Evolutionary conservation across 2,329 filamentous ascomycete species (phyloP), one percentile per base, ranked within the genome.

Genomic region (Apiospora aurea): DNA sequence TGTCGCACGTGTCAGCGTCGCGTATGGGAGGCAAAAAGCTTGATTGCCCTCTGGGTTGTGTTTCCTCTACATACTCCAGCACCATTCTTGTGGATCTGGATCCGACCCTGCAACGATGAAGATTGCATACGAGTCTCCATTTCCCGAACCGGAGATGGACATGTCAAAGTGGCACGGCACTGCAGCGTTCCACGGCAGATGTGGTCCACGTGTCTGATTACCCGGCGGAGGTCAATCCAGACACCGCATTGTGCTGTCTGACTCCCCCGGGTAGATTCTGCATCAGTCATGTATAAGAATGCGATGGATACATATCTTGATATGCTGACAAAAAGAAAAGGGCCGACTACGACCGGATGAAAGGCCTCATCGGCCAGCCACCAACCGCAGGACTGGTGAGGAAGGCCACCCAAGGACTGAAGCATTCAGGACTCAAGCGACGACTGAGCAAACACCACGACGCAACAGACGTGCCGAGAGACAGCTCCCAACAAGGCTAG

Each of bases 131-230:
- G 5, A 34, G 51, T 29, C 7, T 57, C 26, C 2, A 18, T 18
- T 13, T 34, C 14, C 16, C 34, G 7, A 38, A 11, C 3, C 7
- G 29, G 53, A 38, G 18, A n/a, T 41, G 4, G 21, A 6, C 29
- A 64, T 41, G 29, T 7, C 57, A n/a, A 10, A 24, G 57, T 41
- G 57, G 14, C 34, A 14, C 57, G 57, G 29, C 57, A 64, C 34
- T 64, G 57, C 57, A 64, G 57, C 57, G 57, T 64, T 64, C 18
- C 57, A 64, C 57, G 57, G 57, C 57, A 64, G 57, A 64, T 64
- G 34, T 41, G 21, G 57, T 24, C 57, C 57, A 64, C 57, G 57
- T 41, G 57, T 41, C 34, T n/a, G 21, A 64, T 41, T 64, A 64
- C 6, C 57, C 57, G 34, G 57, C 24, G 57, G 13, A 38, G 29